A percentile compares a stretch with the other conserved stretches of the same genome.
Conservation (phyloP, 345 rosid species). For the Heritiera littoralis region DNA sequence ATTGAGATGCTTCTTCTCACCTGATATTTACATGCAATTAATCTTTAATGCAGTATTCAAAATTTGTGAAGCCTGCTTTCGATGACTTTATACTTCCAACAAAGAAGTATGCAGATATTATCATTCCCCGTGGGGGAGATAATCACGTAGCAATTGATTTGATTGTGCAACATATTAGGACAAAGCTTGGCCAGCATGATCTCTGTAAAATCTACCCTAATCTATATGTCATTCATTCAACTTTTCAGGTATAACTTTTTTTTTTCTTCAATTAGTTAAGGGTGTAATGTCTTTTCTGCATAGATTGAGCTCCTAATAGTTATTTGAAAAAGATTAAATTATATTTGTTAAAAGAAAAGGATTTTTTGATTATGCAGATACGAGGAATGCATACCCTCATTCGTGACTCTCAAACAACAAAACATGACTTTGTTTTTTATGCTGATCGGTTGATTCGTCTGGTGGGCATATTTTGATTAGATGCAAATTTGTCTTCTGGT, state of each 20-base stretch:
- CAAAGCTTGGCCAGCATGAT: slow-evolving; percentile 97
- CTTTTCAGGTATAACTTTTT: slow-evolving; percentile 75
- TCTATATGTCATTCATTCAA: slow-evolving; percentile 89
- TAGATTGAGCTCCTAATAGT: not conserved
- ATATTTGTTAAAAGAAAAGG: slow-evolving; percentile 1
- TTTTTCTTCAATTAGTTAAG: slow-evolving; percentile 11
- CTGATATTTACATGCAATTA: slow-evolving; percentile 19
- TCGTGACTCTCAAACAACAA: slow-evolving; percentile 92
- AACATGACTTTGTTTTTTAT: slow-evolving; percentile 95
- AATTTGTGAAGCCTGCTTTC: slow-evolving; percentile 98
- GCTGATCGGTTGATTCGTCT: slow-evolving; percentile 95
- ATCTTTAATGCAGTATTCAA: slow-evolving; percentile 82
- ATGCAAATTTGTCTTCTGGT: slow-evolving; percentile 16
- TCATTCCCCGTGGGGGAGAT: slow-evolving; percentile 99
- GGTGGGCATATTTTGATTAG: slow-evolving; percentile 47
- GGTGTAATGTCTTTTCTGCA: not conserved
- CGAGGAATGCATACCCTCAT: slow-evolving; percentile 99
- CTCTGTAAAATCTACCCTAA: slow-evolving; percentile 97
- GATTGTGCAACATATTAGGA: slow-evolving; percentile 96
- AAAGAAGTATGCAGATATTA: slow-evolving; percentile 97
- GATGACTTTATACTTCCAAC: slow-evolving; percentile 99
- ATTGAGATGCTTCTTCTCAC: not conserved
- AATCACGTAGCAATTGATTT: slow-evolving; percentile 97
- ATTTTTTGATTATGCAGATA: slow-evolving; percentile 56
- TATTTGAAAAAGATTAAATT: not conserved